Percentiles rank a stretch among this genome's conserved stretches.
Evolutionary conservation across 2,329 filamentous ascomycete species (phyloP).

Genomic region (Onygenales sp.): DNA sequence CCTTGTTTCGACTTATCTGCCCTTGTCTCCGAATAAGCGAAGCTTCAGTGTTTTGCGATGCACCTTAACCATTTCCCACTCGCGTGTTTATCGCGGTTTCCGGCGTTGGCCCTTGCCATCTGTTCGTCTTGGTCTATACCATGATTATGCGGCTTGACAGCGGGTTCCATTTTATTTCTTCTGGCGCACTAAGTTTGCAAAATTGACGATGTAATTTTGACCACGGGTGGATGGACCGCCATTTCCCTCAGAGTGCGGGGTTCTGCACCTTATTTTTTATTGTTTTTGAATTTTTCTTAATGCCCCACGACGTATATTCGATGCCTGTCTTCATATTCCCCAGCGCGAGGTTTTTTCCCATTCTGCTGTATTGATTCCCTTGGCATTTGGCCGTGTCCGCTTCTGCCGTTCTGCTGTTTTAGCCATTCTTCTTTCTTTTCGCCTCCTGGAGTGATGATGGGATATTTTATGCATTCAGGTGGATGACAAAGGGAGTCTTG

Average conservation of each 20-base stretch:
- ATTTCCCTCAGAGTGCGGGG: background rate
- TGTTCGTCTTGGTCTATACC: background rate
- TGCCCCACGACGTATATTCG: background rate
- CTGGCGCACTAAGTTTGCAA: background rate
- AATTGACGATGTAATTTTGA: background rate
- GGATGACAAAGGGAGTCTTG: background rate
- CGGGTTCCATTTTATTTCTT: background rate
- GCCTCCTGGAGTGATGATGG: background rate
- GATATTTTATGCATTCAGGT: background rate
- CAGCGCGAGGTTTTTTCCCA: background rate
- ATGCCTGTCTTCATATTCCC: background rate
- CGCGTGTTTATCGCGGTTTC: background rate
- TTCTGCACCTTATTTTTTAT: background rate
- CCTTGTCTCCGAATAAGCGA: background rate
- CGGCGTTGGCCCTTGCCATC: conserved; percentile 1
- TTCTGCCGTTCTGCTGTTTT: background rate
- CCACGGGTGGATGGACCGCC: background rate
- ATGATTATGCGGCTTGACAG: too few species aligned
- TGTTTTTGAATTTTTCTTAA: background rate
- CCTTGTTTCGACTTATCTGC: background rate
- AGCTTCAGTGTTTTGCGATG: background rate
- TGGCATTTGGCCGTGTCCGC: too few species aligned
- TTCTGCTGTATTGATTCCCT: background rate
- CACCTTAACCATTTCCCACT: background rate
- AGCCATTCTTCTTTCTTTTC: background rate